Conservation (phyloP, 345 rosid species). For the Abelmoschus esculentus region DNA sequence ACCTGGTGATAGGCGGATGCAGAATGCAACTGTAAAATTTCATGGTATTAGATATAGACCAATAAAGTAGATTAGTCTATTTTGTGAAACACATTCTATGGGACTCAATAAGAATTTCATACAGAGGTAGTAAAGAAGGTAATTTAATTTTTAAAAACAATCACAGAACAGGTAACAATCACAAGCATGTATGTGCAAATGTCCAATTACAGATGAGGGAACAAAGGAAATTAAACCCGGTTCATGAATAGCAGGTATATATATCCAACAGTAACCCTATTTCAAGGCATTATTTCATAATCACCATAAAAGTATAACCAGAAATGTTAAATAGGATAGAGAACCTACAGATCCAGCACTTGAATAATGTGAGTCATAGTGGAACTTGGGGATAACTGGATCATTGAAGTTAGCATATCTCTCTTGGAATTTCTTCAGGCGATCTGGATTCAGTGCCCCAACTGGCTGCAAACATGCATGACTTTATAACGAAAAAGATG, state of each 20-base stretch:
- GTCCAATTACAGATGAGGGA: background rate
- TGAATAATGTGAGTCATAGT: slow-evolving; percentile 98
- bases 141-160: too few relatives aligned
- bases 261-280: background rate
- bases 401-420: slow-evolving; percentile 95
- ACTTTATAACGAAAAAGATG: slow-evolving; percentile 19
- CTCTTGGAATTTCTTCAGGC: slow-evolving; percentile 79
- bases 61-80: too few relatives aligned
- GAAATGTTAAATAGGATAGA: slow-evolving; percentile 11
- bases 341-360: slow-evolving; percentile 87
- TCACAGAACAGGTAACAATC: too few relatives aligned
- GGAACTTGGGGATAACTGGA: slow-evolving; percentile 96
- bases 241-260: slow-evolving; percentile 4
- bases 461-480: slow-evolving; percentile 63
- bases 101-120: too few relatives aligned
- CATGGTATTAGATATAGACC: too few relatives aligned
- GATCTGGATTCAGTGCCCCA: slow-evolving; percentile 82
- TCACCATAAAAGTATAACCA: background rate
- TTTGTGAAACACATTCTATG: too few relatives aligned
- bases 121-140: too few relatives aligned
- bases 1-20: too few relatives aligned
- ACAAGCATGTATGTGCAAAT: background rate
- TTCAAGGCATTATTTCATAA: slow-evolving; percentile 4
- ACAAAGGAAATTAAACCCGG: background rate
- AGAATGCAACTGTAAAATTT: too few relatives aligned